phyloP scores from a whole-genome alignment of 2,329 filamentous ascomycete genomes.

The Colletotrichum australisinense region DNA sequence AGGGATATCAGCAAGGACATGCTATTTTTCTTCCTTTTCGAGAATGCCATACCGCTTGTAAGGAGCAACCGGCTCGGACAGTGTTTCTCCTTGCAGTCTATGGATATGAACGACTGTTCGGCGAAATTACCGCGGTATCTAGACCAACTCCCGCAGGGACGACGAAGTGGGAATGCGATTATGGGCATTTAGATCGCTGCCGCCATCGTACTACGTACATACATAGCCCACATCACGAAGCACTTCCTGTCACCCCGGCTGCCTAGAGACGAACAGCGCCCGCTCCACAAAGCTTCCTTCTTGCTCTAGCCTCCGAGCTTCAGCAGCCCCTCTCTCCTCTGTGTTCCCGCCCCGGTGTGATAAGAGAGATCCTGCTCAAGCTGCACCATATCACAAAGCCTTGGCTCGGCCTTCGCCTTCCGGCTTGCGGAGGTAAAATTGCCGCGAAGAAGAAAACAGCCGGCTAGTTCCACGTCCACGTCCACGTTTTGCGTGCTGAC shows the following conservation, averaged over 20 bases:
- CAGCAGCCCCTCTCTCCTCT: constrained; percentile 1
- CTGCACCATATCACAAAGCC: not conserved
- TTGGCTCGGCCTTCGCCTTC: constrained; percentile 18
- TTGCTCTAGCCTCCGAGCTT: not conserved
- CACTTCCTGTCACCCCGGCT: not conserved
- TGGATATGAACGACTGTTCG: not conserved
- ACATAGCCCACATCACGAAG: not conserved
- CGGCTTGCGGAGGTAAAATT: not conserved
- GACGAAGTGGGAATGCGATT: not conserved
- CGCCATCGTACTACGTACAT: not conserved
- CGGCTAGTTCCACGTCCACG: not conserved
- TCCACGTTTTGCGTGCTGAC: not conserved
- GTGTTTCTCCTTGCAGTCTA: not conserved
- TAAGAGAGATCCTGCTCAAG: not conserved
- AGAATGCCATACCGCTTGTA: too few species aligned
- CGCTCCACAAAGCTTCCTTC: constrained; percentile 8
- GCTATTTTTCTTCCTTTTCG: not conserved
- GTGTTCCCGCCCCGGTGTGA: constrained; percentile 15
- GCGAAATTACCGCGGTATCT: not conserved
- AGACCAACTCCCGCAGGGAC: not conserved
- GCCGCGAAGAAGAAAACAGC: too few species aligned
- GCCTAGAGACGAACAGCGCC: not conserved
- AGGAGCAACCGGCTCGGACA: not conserved
- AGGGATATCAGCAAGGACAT: not conserved
- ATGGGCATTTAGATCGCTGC: not conserved